Evolutionary conservation across 257 asterid species (phyloP).

Genomic region (Paraleonurus japonicus): DNA sequence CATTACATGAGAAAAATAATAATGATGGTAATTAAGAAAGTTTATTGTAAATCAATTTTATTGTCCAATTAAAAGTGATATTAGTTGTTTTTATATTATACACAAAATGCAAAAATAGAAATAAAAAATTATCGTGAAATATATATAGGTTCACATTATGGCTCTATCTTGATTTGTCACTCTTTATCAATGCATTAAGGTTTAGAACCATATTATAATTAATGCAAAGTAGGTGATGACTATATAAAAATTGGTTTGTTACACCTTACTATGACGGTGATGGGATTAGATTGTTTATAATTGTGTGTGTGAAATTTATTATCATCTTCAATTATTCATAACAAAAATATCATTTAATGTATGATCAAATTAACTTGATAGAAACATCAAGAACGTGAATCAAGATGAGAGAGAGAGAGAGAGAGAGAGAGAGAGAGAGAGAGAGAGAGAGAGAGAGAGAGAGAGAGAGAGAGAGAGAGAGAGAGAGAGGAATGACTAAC

Average conservation of each 20-base stretch:
- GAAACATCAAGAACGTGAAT: neutral
- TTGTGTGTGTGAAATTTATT: neutral
- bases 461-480: neutral
- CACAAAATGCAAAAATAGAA: no score
- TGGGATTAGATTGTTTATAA: conserved; percentile 9
- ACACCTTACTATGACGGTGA: conserved; percentile 23
- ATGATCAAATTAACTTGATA: neutral
- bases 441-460: neutral
- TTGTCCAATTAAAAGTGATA: no score
- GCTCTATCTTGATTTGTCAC: conserved; percentile 8
- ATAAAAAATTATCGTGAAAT: no score
- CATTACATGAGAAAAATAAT: conserved; percentile 10
- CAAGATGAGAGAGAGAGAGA: neutral
- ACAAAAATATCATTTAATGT: neutral
- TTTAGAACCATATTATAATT: conserved; percentile 3
- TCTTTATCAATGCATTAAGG: conserved; percentile 17
- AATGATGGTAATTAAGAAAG: conserved; percentile 8
- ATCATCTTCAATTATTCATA: neutral
- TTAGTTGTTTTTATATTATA: no score
- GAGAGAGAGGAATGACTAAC: conserved; percentile 33
- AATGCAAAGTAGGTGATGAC: conserved; percentile 11
- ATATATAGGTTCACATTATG: no score
- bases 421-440: neutral
- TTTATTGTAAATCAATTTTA: no score
- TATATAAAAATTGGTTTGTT: neutral